These are phyloP conservation scores for Lodderomyces orthopsilosis DNA, from an alignment of 1,139 yeast genomes.

Conservation along the genomic window DNA sequence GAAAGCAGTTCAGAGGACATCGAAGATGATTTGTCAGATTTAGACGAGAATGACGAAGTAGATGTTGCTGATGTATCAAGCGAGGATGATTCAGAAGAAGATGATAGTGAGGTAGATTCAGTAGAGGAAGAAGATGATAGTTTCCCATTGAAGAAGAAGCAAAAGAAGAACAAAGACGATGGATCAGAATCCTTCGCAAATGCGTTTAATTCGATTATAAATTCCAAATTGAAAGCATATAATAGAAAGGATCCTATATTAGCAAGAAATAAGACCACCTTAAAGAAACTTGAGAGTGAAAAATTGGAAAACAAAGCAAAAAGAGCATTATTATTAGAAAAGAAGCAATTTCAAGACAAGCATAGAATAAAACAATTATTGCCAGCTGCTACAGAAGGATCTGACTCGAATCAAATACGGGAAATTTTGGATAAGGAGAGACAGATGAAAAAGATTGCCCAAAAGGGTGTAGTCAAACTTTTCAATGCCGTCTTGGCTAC, in stretches of 20 bases:
- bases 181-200: constrained; percentile 74
- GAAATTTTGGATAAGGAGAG: constrained; percentile 67
- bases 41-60: constrained; percentile 15
- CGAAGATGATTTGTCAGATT: constrained; percentile 12
- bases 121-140: constrained; percentile 32
- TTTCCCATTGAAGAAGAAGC: constrained; percentile 45
- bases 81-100: constrained; percentile 16
- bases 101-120: constrained; percentile 24
- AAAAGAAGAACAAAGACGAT: constrained; percentile 55
- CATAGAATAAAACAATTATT: constrained; percentile 66
- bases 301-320: constrained; percentile 84
- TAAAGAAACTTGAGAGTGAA: constrained; percentile 75
- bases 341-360: constrained; percentile 63
- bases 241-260: constrained; percentile 87
- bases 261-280: constrained; percentile 67
- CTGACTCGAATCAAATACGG: constrained; percentile 50
- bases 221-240: constrained; percentile 83
- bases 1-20: constrained; percentile 9
- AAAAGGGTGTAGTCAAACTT: constrained; percentile 87
- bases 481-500: constrained; percentile 89
- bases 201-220: constrained; percentile 82
- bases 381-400: constrained; percentile 50
- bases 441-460: constrained; percentile 77
- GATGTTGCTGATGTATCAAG: constrained; percentile 16
- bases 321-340: constrained; percentile 66